These are phyloP conservation scores for Euphorbia corollata DNA, from an alignment of 441 rosid genomes.

Conservation along the genomic window DNA sequence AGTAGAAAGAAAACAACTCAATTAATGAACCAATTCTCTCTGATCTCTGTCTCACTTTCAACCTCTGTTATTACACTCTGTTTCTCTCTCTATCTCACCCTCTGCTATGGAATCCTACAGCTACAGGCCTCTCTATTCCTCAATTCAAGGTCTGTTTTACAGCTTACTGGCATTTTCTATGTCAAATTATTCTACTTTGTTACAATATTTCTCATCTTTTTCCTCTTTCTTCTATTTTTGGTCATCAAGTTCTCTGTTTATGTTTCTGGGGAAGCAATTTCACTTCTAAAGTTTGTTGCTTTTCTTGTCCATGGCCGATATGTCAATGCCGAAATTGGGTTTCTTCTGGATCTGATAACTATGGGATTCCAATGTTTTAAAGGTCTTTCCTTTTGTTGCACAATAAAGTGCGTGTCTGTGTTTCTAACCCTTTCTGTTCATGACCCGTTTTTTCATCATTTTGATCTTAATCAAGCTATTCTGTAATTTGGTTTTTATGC, in stretches of 20 bases:
- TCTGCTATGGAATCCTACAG: neutral
- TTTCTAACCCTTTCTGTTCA: neutral
- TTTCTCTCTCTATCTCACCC: neutral
- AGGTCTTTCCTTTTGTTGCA: neutral
- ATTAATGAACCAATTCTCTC: neutral
- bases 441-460: neutral
- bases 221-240: too few species aligned
- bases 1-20: neutral
- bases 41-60: neutral
- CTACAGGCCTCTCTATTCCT: slow-evolving; percentile 19
- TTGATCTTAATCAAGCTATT: slow-evolving; percentile 5
- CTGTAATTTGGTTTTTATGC: neutral
- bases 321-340: slow-evolving; percentile 20
- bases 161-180: neutral
- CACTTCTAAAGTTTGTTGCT: slow-evolving; percentile 6
- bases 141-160: slow-evolving; percentile 17
- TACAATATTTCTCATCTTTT: too few species aligned
- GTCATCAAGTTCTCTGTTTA: too few species aligned
- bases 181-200: neutral
- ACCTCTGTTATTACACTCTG: slow-evolving; percentile 3
- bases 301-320: slow-evolving; percentile 10
- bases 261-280: neutral
- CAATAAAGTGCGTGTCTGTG: neutral
- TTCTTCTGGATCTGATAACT: slow-evolving; percentile 17
- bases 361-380: neutral